Evolutionary conservation across 129 eudicot genomes (phyloP).

Genomic region (Ambrosia trifida): DNA sequence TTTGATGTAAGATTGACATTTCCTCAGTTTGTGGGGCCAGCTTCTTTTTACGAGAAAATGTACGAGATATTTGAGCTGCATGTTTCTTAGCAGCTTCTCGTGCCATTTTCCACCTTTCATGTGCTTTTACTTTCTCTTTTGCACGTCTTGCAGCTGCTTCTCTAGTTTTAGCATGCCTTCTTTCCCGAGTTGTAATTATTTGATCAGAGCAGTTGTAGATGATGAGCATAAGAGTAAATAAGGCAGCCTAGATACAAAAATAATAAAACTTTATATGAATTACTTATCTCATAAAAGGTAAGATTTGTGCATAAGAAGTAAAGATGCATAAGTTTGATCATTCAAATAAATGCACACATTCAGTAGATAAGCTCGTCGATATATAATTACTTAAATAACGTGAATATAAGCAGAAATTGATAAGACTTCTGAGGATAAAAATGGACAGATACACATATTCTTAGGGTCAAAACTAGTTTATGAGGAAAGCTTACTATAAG

Average conservation of each 20-base stretch:
- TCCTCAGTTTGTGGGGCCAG: slow-evolving; percentile 40
- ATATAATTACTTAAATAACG: background rate
- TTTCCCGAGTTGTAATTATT: slow-evolving; percentile 73
- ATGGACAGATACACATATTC: slow-evolving; percentile 3
- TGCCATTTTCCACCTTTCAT: slow-evolving; percentile 83
- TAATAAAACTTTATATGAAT: background rate
- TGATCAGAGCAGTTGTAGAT: slow-evolving; percentile 92
- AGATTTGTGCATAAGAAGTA: slow-evolving; percentile 11
- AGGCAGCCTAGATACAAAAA: slow-evolving; percentile 61
- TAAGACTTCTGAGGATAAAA: background rate
- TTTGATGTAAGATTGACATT: slow-evolving; percentile 41
- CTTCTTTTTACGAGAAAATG: slow-evolving; percentile 58
- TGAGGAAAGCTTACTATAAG: slow-evolving; percentile 66
- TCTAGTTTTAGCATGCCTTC: slow-evolving; percentile 80
- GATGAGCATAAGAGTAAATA: slow-evolving; percentile 70
- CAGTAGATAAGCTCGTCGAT: background rate
- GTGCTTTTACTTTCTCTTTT: slow-evolving; percentile 68
- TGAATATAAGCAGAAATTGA: background rate
- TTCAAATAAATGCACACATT: slow-evolving; percentile 14
- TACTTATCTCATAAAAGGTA: background rate
- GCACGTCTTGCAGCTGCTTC: slow-evolving; percentile 85
- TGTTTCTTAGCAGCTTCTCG: slow-evolving; percentile 84
- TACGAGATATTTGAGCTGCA: slow-evolving; percentile 67
- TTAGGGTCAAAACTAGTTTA: slow-evolving; percentile 5
- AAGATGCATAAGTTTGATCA: background rate